Evolutionary conservation across 805 yeast genomes (phyloP), one percentile per base, ranked within the genome.

Genomic region (Millerago galiae): DNA sequence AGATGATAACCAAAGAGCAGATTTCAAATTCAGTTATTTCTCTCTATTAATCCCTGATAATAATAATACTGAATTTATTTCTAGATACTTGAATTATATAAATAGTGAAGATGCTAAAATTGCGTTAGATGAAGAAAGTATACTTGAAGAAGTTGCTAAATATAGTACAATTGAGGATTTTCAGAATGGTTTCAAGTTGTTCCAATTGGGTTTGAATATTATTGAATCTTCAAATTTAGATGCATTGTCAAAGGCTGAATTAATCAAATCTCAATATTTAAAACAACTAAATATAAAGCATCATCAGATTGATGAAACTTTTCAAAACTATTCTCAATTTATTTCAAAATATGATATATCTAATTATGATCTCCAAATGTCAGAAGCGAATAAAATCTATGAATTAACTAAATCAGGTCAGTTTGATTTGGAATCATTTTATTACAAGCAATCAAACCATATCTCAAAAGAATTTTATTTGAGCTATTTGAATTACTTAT

Each of bases 231-330:
- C 28, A n/a, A 12, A 7, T 2, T 18, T 31, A 14, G 32, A 11
- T 11, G 33, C 28, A 4, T 2, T 12, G 8, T 32, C 18, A 2
- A 28, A 16, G 15, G 2, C 35, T 9, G 30, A 33, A 11, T 34
- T 3, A 14, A 13, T 31, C 7, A 34, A 35, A 26, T 14, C 25
- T 3, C 18, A 37, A 4, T 52, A 46, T 32, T 13, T 61, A 5
- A 49, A 58, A 24, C 54, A 74, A 32, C 51, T 77, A 5, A 32
- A 49, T 2, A 47, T 52, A 9, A 79, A 79, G 0, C 79, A 74
- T 53, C 43, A 51, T 1, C 49, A 56, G 3, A 42, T 74, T 8
- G 72, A 70, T 4, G 62, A 64, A 0, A 67, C 77, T 0, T 69
- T 62, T 49, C 53, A 61, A 9, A 56, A 57, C 1, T 67, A 61